phyloP scores from a whole-genome alignment of 805 yeast species.

The Pichia scutulata region DNA sequence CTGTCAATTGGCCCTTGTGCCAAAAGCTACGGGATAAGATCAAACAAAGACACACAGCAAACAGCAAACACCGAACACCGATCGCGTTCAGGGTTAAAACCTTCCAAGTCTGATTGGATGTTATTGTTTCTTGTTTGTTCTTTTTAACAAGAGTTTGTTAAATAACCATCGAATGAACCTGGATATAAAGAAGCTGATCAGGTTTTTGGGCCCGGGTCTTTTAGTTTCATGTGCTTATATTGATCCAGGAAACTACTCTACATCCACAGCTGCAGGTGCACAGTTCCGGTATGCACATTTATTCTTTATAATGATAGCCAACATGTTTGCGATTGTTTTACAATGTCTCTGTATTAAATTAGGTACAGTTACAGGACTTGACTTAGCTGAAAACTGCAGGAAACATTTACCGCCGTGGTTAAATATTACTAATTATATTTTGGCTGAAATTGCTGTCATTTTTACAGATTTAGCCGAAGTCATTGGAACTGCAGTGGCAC shows the following conservation, averaged over 20 bases:
- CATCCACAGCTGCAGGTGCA: constrained; percentile 87
- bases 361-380: constrained; percentile 86
- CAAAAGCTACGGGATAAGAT: not conserved
- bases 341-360: constrained; percentile 79
- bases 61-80: not conserved
- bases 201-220: constrained; percentile 81
- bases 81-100: not conserved
- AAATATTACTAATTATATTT: constrained; percentile 52
- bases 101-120: not conserved
- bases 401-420: constrained; percentile 60
- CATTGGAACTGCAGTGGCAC: constrained; percentile 84
- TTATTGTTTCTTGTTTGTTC: not conserved
- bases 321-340: constrained; percentile 72
- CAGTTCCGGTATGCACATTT: constrained; percentile 64
- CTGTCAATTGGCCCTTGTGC: not conserved
- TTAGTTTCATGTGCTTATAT: constrained; percentile 86
- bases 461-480: constrained; percentile 94
- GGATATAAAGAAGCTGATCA: constrained; percentile 40
- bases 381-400: constrained; percentile 79
- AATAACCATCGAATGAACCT: constrained; percentile 7
- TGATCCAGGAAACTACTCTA: constrained; percentile 91
- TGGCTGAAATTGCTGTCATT: constrained; percentile 81
- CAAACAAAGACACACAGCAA: not conserved
- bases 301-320: constrained; percentile 68
- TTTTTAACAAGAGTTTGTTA: not conserved